Conservation (phyloP, 1,139 yeast genomes). For the Protomyces arabidopsidicola region DNA sequence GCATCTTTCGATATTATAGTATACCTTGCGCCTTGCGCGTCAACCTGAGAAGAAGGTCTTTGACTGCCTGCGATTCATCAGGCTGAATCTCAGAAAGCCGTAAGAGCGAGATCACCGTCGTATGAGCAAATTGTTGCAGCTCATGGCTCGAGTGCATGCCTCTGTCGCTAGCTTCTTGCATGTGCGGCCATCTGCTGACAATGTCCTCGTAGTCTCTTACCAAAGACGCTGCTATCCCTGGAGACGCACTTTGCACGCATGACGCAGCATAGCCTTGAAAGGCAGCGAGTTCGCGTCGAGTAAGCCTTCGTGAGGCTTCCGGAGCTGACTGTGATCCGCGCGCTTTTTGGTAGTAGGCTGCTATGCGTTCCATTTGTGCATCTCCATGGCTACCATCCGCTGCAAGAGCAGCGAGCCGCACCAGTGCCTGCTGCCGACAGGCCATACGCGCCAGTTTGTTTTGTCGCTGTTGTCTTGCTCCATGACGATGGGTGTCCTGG, state of each 20-base stretch:
- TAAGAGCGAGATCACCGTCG: not conserved
- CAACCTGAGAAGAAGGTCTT: not conserved
- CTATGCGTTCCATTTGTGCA: not conserved
- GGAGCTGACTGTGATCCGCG: not conserved
- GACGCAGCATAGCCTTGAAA: not conserved
- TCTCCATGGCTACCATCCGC: not conserved
- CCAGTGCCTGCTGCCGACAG: not conserved
- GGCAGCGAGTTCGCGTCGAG: not conserved
- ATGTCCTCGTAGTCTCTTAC: not conserved
- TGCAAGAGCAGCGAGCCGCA: not conserved
- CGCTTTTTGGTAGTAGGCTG: not conserved
- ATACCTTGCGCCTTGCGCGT: not conserved
- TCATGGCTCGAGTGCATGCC: not conserved
- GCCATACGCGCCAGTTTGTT: not conserved
- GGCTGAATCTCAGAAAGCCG: not conserved
- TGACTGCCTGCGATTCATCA: not conserved
- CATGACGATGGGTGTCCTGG: not conserved
- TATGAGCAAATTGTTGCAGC: not conserved
- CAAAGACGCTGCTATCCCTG: not conserved
- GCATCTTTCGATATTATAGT: not conserved
- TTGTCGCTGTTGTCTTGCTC: not conserved
- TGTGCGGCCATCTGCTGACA: slow-evolving; percentile 9
- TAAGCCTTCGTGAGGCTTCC: not conserved
- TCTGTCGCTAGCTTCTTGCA: not conserved
- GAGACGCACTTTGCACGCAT: not conserved